Evolutionary conservation across 768 basidiomycete species (phyloP).

Genomic region (Russula griseocarnosa): DNA sequence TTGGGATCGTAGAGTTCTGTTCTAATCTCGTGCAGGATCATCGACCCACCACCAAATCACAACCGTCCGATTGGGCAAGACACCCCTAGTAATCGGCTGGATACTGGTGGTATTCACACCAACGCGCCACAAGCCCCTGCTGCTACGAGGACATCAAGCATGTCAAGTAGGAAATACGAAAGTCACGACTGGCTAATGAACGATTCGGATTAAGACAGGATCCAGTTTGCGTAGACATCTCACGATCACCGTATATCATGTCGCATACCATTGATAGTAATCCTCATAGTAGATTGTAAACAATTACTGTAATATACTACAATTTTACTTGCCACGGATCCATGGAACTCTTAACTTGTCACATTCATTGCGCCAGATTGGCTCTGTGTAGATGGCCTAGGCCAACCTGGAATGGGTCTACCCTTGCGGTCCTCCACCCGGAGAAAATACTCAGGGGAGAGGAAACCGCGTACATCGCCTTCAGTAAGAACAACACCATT

Average conservation of each 20-base stretch:
- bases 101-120: neutral
- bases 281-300: neutral
- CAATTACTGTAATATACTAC: too few relatives aligned
- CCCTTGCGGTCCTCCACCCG: constrained; percentile 56
- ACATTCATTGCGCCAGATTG: constrained; percentile 6
- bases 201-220: constrained; percentile 23
- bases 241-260: neutral
- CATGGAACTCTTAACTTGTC: neutral
- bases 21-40: constrained; percentile 16
- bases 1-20: neutral
- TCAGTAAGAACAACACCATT: constrained; percentile 89
- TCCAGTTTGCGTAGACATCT: neutral
- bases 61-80: neutral
- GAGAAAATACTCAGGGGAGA: constrained; percentile 61
- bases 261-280: neutral
- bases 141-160: neutral
- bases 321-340: too few relatives aligned
- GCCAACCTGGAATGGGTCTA: constrained; percentile 31
- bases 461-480: constrained; percentile 61
- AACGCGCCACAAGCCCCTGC: neutral
- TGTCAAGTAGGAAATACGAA: constrained; percentile 1
- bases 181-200: constrained; percentile 22
- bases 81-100: neutral
- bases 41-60: constrained; percentile 4
- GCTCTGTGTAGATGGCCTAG: neutral